phyloP scores from a whole-genome alignment of 352 stramenopile species.

The Phytopythium delawarense region DNA sequence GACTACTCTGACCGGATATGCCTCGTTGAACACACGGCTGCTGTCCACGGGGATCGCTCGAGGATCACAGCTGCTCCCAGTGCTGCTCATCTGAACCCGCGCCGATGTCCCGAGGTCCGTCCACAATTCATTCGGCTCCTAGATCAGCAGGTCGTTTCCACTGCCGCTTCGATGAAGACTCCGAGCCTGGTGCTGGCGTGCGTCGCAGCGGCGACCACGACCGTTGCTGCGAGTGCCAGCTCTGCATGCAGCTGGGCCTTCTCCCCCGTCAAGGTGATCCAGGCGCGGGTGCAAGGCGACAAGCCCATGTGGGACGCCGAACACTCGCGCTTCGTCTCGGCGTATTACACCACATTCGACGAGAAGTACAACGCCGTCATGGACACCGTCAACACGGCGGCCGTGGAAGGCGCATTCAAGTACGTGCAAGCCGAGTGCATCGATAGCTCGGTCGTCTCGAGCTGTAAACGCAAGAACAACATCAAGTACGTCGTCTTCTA shows the following conservation, averaged over 20 bases:
- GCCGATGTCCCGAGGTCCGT: too few species aligned
- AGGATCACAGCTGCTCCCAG: too few species aligned
- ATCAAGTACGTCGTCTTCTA: slow-evolving; percentile 63
- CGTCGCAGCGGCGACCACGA: background rate
- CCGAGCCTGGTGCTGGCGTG: background rate
- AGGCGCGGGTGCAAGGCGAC: slow-evolving; percentile 49
- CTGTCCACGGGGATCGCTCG: too few species aligned
- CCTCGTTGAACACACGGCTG: too few species aligned
- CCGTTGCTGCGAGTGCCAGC: background rate
- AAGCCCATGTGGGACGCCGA: slow-evolving; percentile 12
- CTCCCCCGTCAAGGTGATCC: slow-evolving; percentile 28
- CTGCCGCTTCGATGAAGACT: background rate
- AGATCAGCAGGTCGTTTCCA: background rate
- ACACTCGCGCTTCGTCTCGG: slow-evolving; percentile 25
- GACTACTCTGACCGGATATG: too few species aligned
- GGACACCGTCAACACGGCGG: slow-evolving; percentile 50
- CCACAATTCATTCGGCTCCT: background rate
- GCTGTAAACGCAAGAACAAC: slow-evolving; percentile 53
- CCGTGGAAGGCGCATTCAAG: slow-evolving; percentile 52
- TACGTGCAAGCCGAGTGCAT: slow-evolving; percentile 65
- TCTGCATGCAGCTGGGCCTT: background rate
- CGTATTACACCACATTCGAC: slow-evolving; percentile 37
- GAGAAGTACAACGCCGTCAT: slow-evolving; percentile 34
- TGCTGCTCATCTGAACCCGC: too few species aligned
- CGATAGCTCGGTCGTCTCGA: slow-evolving; percentile 26